A percentile compares a stretch with the other conserved stretches of the same genome.
These are phyloP conservation scores for Thelonectria olida DNA, from an alignment of 2,329 filamentous ascomycete genomes.

Conservation along the genomic window DNA sequence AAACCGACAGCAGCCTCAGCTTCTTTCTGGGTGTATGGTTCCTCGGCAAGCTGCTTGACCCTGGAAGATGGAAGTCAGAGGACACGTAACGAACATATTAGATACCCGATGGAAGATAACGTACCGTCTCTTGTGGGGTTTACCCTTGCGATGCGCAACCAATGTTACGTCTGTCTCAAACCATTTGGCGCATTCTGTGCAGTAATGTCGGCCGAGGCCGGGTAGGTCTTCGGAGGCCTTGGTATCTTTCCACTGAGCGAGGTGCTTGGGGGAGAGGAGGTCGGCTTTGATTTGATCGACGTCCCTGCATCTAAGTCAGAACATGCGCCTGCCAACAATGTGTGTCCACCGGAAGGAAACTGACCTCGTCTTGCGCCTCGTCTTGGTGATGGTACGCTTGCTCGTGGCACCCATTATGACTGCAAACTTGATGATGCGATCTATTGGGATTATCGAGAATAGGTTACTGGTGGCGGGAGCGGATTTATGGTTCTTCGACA, in stretches of 20 bases:
- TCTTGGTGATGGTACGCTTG: conserved; percentile 76
- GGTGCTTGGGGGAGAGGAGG: conserved; percentile 79
- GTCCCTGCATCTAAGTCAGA: conserved; percentile 67
- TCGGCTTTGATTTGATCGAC: conserved; percentile 93
- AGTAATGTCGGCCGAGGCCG: conserved; percentile 86
- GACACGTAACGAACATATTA: conserved; percentile 3
- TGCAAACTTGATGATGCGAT: background rate
- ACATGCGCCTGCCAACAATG: background rate
- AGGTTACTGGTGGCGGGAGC: background rate
- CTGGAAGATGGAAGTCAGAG: conserved; percentile 55
- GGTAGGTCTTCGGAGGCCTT: conserved; percentile 89
- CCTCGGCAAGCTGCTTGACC: conserved; percentile 82
- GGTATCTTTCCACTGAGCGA: conserved; percentile 79
- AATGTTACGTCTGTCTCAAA: conserved; percentile 87
- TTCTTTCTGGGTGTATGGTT: conserved; percentile 86
- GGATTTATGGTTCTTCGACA: conserved; percentile 6
- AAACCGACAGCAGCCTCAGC: conserved; percentile 84
- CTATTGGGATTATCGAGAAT: background rate
- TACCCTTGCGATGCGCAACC: conserved; percentile 80
- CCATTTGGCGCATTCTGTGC: conserved; percentile 94
- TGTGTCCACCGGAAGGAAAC: background rate
- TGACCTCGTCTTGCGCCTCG: conserved; percentile 74
- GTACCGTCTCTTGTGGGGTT: conserved; percentile 89
- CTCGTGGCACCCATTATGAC: conserved; percentile 72
- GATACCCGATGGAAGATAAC: conserved; percentile 21